Evolutionary conservation across 1,284 basidiomycete species (phyloP).

Genomic region (Leccinum fallax): DNA sequence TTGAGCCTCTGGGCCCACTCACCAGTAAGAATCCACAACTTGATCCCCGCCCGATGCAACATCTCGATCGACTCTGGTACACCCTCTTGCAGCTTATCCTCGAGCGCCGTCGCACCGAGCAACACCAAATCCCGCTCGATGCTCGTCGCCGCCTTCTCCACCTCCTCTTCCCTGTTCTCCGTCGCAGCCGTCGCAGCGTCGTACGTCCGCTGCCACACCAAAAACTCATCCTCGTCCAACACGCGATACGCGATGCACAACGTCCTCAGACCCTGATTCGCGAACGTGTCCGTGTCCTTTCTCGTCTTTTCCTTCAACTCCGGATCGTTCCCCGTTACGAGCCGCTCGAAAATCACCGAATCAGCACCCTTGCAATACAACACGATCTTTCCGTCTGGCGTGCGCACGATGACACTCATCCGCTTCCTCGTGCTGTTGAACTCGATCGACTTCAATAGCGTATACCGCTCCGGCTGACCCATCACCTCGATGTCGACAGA

Average conservation of each 20-base stretch:
- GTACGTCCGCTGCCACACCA: conserved; percentile 79
- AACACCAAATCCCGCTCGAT: conserved; percentile 85
- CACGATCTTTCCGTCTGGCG: conserved; percentile 79
- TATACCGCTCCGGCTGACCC: conserved; percentile 85
- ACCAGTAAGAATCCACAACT: conserved; percentile 94
- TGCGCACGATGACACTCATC: conserved; percentile 89
- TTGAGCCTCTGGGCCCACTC: background rate
- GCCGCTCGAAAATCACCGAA: conserved; percentile 88
- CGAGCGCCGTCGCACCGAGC: conserved; percentile 92
- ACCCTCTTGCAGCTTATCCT: conserved; percentile 96
- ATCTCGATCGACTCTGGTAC: conserved; percentile 96
- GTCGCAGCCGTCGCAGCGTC: conserved; percentile 80
- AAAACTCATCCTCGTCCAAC: conserved; percentile 83
- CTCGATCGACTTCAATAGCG: conserved; percentile 81
- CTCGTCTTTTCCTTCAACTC: conserved; percentile 76
- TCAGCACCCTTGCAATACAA: conserved; percentile 98
- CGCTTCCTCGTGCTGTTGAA: conserved; percentile 94
- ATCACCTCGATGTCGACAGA: conserved; percentile 88
- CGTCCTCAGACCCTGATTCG: conserved; percentile 90
- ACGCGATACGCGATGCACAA: conserved; percentile 88
- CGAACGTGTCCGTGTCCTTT: conserved; percentile 90
- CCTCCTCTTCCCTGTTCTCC: conserved; percentile 84
- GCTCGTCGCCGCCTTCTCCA: conserved; percentile 87
- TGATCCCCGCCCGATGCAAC: conserved; percentile 92
- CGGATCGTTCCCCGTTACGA: conserved; percentile 75